Conservation (phyloP, 2,329 filamentous ascomycete genomes). For the Aspergillus pseudoterreus region DNA sequence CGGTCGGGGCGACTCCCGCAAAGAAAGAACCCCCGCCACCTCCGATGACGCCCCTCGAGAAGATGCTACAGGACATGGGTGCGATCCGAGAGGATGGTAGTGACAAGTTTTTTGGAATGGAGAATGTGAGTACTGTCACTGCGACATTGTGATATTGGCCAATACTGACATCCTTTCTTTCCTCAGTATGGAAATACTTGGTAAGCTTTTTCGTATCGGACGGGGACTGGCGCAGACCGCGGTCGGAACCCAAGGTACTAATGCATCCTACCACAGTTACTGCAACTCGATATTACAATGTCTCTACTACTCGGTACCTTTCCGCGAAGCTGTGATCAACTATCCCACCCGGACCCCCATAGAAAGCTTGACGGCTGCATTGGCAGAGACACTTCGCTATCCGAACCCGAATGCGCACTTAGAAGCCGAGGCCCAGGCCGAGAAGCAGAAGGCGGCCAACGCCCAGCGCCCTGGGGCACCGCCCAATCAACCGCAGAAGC, state of each 20-base stretch:
- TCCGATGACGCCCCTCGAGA: conserved; percentile 58
- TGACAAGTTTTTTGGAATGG: conserved; percentile 97
- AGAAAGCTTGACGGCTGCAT: conserved; percentile 62
- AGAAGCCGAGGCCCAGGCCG: conserved; percentile 48
- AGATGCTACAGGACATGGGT: conserved; percentile 78
- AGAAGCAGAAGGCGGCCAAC: conserved; percentile 42
- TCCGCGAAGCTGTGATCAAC: conserved; percentile 89
- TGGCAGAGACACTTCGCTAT: conserved; percentile 48
- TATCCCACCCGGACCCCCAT: conserved; percentile 73
- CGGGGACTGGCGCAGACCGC: background rate
- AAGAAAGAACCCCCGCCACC: conserved; percentile 60
- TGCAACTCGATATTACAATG: conserved; percentile 98
- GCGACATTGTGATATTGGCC: no score
- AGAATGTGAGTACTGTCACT: conserved; percentile 69
- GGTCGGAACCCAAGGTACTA: conserved; percentile 3
- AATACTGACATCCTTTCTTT: conserved; percentile 17
- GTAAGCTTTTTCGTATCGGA: conserved; percentile 51
- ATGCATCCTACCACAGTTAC: conserved; percentile 59
- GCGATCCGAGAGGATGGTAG: conserved; percentile 81
- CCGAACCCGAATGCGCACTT: conserved; percentile 57
- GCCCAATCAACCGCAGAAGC: conserved; percentile 58
- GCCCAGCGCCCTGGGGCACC: conserved; percentile 47
- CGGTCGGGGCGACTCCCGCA: conserved; percentile 43
- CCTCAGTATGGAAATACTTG: conserved; percentile 92
- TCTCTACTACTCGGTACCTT: conserved; percentile 90